Evolutionary conservation across 345 rosid genomes (phyloP), one percentile per base, ranked within the genome.

Genomic region (Lepidium didymum): DNA sequence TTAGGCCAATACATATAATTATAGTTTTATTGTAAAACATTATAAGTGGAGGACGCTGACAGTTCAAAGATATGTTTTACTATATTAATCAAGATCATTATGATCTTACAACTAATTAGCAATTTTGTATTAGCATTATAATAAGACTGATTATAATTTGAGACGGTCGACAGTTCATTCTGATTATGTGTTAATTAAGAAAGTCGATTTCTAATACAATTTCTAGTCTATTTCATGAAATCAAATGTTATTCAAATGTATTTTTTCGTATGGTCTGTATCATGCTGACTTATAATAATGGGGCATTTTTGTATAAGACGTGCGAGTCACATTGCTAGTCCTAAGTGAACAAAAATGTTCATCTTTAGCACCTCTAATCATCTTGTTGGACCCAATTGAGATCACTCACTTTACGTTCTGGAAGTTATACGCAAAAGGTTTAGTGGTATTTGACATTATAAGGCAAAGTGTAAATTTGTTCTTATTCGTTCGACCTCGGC

Each of bases 21-120:
- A 19, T 19, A n/a, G n/a, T n/a, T n/a, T n/a, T n/a, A n/a, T n/a
- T n/a, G n/a, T n/a, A n/a, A n/a, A n/a, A n/a, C 40, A 42, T 52
- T 50, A 69, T 38, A 69, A 40, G 41, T 50, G 44, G 53, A 51
- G 61, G 53, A 53, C 34, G 33, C 49, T 72, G 70, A 56, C 36
- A 46, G 46, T 37, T 71, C 62, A 70, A 62, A 72, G 64, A 63
- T 63, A 55, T 64, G 76, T 6, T 72, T 36, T 15, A 16, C 36
- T 72, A 34, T 25, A 53, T 19, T 47, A 62, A 54, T 9, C 23
- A 71, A 62, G 47, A 53, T 63, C 19, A 19, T 21, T 37, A 63
- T 12, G 64, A 71, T 54, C 69, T 18, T 63, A 36, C 69, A 63
- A 63, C 69, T 63, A 62, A 62, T 43, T 25, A 50, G 15, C 23